These are phyloP conservation scores for Xylariaceae sp. DNA, from an alignment of 2,329 filamentous ascomycete species.

Conservation along the genomic window DNA sequence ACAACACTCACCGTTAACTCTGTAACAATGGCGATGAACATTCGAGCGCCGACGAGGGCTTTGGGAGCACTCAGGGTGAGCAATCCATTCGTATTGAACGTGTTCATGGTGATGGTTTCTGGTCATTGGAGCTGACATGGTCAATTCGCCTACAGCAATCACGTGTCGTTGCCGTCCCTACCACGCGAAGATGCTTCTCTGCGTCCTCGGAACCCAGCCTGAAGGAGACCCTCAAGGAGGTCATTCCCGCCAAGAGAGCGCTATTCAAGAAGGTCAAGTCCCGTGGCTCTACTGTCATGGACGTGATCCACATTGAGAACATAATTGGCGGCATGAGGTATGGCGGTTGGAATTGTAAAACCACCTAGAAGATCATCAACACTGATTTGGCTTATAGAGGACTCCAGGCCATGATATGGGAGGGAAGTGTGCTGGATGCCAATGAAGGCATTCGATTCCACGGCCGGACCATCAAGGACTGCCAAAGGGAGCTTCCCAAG, in stretches of 20 bases:
- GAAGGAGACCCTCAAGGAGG: constrained; percentile 76
- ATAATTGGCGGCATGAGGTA: constrained; percentile 88
- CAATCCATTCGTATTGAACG: constrained; percentile 4
- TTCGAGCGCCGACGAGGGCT: constrained; percentile 57
- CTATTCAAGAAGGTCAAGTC: constrained; percentile 91
- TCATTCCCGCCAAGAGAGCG: constrained; percentile 88
- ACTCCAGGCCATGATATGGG: constrained; percentile 97
- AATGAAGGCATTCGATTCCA: constrained; percentile 98
- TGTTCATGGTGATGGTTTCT: neutral
- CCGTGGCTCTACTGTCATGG: constrained; percentile 74
- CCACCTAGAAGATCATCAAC: neutral
- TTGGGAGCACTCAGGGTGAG: constrained; percentile 60
- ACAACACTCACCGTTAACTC: neutral
- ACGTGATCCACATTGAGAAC: constrained; percentile 90
- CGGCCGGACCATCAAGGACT: constrained; percentile 96
- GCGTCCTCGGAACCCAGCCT: constrained; percentile 78
- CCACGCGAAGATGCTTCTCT: constrained; percentile 55
- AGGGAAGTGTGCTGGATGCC: constrained; percentile 92
- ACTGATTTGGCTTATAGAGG: constrained; percentile 41
- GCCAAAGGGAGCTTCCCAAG: constrained; percentile 89
- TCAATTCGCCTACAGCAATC: constrained; percentile 20
- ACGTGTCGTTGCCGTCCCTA: constrained; percentile 27
- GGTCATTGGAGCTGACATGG: neutral
- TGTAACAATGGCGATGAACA: constrained; percentile 57
- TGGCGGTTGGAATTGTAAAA: neutral